Evolutionary conservation across 2,329 filamentous ascomycete genomes (phyloP).

Genomic region (Gyromitra esculenta): DNA sequence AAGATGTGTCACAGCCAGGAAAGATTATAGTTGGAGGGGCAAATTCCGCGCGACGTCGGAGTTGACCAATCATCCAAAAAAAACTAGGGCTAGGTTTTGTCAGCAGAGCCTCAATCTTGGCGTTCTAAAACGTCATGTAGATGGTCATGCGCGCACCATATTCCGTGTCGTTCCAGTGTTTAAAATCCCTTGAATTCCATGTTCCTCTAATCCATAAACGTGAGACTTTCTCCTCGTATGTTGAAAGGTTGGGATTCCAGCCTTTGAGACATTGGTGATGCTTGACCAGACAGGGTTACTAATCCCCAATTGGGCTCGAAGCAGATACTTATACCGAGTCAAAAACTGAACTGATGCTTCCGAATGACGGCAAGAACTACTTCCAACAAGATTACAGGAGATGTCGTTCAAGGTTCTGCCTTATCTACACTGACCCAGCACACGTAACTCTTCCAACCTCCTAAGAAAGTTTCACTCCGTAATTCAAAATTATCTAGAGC

Average conservation of each 20-base stretch:
- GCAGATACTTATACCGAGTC: not conserved
- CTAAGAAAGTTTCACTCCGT: not conserved
- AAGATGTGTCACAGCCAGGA: constrained; percentile 35
- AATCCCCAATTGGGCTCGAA: not conserved
- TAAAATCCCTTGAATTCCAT: no score
- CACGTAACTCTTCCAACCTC: not conserved
- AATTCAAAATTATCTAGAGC: not conserved
- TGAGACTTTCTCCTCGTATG: no score
- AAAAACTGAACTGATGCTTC: not conserved
- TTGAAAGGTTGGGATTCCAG: not conserved
- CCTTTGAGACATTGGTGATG: not conserved
- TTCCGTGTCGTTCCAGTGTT: no score
- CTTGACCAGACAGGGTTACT: not conserved
- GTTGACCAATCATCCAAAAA: constrained; percentile 35
- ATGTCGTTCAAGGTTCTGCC: not conserved
- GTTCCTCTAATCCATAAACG: no score
- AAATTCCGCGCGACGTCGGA: constrained; percentile 27
- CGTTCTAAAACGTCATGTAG: constrained; percentile 6
- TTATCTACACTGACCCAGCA: not conserved
- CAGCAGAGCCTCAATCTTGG: constrained; percentile 40
- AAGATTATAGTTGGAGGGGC: constrained; percentile 37
- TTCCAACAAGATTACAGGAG: not conserved
- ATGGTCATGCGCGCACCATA: not conserved
- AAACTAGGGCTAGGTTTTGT: constrained; percentile 19
- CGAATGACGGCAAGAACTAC: not conserved